Evolutionary conservation across 208 protist genomes (phyloP).

Genomic region (Leishmania arabica): DNA sequence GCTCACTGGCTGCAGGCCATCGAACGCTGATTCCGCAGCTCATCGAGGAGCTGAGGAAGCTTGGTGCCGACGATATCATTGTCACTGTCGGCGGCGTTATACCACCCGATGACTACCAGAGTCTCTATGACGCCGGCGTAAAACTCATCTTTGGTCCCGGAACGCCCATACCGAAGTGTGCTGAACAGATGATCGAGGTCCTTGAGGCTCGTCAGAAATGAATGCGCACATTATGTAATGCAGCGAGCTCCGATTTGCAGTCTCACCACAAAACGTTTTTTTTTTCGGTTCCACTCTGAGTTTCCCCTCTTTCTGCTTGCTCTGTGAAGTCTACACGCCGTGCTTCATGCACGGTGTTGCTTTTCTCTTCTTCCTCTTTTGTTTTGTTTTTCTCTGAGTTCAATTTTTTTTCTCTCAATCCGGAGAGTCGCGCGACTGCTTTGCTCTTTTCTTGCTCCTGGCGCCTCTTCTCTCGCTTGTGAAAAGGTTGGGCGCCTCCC

Average conservation of each 20-base stretch:
- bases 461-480: not conserved
- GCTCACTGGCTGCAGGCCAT: conserved; percentile 75
- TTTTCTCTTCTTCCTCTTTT: not conserved
- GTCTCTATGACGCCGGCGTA: conserved; percentile 92
- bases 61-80: conserved; percentile 66
- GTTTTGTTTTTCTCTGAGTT: not conserved
- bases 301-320: not conserved
- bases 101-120: conserved; percentile 93
- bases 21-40: conserved; percentile 93
- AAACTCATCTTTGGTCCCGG: conserved; percentile 93
- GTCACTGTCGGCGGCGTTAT: conserved; percentile 90
- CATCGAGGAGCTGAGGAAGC: conserved; percentile 81
- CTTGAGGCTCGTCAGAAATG: conserved; percentile 55
- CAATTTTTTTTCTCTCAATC: not conserved
- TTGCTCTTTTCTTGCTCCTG: not conserved
- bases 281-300: conserved; percentile 8
- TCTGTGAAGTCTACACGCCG: not conserved
- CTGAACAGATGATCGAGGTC: conserved; percentile 46
- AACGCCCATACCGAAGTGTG: conserved; percentile 62
- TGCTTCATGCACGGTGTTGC: not conserved
- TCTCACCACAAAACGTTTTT: conserved; percentile 13
- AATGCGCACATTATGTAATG: not conserved
- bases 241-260: not conserved
- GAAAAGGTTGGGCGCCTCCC: not conserved
- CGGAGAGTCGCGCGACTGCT: not conserved